These are phyloP conservation scores for Pythium insidiosum DNA, from an alignment of 352 stramenopile genomes.

Conservation along the genomic window DNA sequence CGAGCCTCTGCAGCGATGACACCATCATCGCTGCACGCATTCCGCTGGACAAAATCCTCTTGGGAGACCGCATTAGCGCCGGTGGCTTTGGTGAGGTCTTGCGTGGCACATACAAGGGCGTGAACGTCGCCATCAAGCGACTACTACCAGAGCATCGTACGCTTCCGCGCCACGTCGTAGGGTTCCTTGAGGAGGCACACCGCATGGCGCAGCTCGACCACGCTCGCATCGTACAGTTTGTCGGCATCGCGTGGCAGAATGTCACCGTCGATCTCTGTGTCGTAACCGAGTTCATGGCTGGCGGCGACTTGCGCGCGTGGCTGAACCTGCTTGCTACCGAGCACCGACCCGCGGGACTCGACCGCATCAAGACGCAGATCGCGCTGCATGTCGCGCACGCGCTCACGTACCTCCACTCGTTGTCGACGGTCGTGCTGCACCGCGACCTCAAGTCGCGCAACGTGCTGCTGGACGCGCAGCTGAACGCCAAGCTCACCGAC, in stretches of 20 bases:
- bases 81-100: conserved; percentile 41
- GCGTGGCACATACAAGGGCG: conserved; percentile 18
- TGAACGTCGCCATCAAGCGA: conserved; percentile 33
- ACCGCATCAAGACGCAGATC: conserved; percentile 5
- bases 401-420: conserved; percentile 31
- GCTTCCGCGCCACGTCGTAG: conserved; percentile 18
- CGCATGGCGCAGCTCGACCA: conserved; percentile 31
- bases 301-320: conserved; percentile 1
- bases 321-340: conserved; percentile 7
- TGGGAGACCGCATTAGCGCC: conserved; percentile 15
- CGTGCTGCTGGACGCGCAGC: conserved; percentile 15
- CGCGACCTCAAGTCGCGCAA: conserved; percentile 39
- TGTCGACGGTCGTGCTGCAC: conserved; percentile 18
- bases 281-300: conserved; percentile 6
- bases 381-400: conserved; percentile 15
- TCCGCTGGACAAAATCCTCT: conserved; percentile 1
- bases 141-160: conserved; percentile 17
- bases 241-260: conserved; percentile 34
- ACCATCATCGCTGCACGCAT: too few species aligned
- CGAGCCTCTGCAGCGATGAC: too few species aligned
- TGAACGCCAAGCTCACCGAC: conserved; percentile 33
- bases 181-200: conserved; percentile 32
- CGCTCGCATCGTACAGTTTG: conserved; percentile 30
- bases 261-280: conserved; percentile 27
- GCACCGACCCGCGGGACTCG: background rate